phyloP scores from a whole-genome alignment of 1,284 basidiomycete species.

The Ceratobasidium sp. region DNA sequence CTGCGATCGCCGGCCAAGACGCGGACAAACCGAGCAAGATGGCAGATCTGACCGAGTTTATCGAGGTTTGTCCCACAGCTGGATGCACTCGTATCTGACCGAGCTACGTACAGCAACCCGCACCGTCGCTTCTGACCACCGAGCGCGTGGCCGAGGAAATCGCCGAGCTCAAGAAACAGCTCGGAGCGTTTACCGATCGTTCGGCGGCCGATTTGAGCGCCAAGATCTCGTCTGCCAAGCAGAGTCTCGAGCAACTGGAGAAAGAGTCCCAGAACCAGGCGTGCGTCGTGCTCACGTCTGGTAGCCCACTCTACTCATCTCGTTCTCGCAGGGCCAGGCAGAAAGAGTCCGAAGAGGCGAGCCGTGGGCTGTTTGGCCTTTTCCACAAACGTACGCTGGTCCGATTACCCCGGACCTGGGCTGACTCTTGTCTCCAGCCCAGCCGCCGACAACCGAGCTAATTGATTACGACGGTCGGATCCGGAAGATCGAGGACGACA shows the following conservation, averaged over 20 bases:
- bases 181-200: neutral
- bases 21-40: neutral
- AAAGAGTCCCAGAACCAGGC: neutral
- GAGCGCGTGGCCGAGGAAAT: constrained; percentile 2
- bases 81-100: neutral
- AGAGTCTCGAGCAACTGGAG: neutral
- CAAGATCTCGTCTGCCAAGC: neutral
- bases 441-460: neutral
- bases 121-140: neutral
- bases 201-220: neutral
- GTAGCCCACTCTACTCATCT: neutral
- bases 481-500: neutral
- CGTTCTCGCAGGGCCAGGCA: neutral
- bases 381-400: neutral
- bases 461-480: neutral
- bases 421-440: neutral
- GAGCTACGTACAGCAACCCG: neutral
- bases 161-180: constrained; percentile 1
- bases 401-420: neutral
- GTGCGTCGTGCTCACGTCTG: neutral
- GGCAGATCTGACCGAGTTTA: neutral
- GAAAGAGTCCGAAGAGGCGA: neutral
- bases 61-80: neutral
- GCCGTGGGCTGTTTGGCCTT: neutral
- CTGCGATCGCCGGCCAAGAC: neutral